phyloP scores from a whole-genome alignment of 352 stramenopile genomes.

The Phytophthora idaei region DNA sequence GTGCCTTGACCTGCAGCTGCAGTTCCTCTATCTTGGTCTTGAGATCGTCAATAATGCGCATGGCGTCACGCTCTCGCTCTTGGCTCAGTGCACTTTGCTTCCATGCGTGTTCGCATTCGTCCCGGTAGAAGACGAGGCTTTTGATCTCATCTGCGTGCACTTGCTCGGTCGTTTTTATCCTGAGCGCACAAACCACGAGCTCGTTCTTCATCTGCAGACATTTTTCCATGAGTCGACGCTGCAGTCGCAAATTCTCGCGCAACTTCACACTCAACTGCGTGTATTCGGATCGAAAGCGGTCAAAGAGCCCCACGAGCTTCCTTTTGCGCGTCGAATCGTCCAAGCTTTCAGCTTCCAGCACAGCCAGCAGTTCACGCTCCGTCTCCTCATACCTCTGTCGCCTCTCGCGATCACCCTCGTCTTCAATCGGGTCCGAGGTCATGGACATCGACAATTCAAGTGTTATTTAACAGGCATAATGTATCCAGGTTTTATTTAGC shows the following conservation, averaged over 20 bases:
- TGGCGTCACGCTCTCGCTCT: constrained; percentile 62
- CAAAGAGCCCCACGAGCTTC: constrained; percentile 67
- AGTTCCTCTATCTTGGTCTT: constrained; percentile 63
- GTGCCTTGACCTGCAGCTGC: constrained; percentile 54
- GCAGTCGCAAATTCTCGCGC: constrained; percentile 54
- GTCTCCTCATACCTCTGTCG: constrained; percentile 45
- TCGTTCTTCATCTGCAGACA: constrained; percentile 76
- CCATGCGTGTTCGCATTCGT: constrained; percentile 78
- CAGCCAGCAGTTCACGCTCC: constrained; percentile 53
- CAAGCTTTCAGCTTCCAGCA: constrained; percentile 53
- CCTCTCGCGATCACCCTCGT: constrained; percentile 37
- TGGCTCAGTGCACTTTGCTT: constrained; percentile 60
- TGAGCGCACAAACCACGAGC: constrained; percentile 59
- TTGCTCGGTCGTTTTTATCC: constrained; percentile 63
- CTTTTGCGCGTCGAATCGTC: constrained; percentile 62
- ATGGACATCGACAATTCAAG: constrained; percentile 2
- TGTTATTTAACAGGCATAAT: constrained; percentile 8
- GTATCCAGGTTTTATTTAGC: constrained; percentile 2
- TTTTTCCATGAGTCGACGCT: constrained; percentile 70
- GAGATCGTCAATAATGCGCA: constrained; percentile 74
- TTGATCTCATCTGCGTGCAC: constrained; percentile 76
- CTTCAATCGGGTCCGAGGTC: constrained; percentile 7
- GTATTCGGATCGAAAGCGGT: constrained; percentile 71
- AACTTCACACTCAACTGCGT: constrained; percentile 58
- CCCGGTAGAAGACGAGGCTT: constrained; percentile 70